phyloP scores from a whole-genome alignment of 139 green algal genomes.

The Zygnema circumcarinatum region DNA sequence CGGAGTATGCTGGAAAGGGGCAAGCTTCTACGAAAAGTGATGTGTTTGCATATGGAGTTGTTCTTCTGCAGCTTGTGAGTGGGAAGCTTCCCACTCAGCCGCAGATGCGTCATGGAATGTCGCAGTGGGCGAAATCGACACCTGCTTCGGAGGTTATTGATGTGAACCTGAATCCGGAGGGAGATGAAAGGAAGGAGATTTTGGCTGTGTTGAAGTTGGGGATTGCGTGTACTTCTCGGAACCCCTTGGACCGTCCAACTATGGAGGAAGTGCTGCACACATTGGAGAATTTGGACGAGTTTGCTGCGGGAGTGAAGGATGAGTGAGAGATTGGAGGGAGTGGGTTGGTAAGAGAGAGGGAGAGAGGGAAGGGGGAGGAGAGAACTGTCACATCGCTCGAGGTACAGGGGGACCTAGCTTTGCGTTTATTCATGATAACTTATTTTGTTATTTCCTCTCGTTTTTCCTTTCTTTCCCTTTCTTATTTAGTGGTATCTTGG shows the following conservation, averaged over 20 bases:
- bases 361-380: too few species aligned
- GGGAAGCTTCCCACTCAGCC: slow-evolving; percentile 5
- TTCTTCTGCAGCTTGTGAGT: slow-evolving; percentile 39
- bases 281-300: too few species aligned
- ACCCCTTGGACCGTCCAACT: background rate
- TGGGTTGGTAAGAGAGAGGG: too few species aligned
- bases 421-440: too few species aligned
- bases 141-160: background rate
- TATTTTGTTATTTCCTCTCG: too few species aligned
- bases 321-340: too few species aligned
- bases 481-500: too few species aligned
- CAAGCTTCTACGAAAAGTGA: slow-evolving; percentile 14
- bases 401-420: too few species aligned
- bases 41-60: slow-evolving; percentile 21
- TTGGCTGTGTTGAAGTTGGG: slow-evolving; percentile 28
- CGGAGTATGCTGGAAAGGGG: slow-evolving; percentile 20
- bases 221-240: slow-evolving; percentile 15
- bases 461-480: too few species aligned
- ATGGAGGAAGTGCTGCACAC: slow-evolving; percentile 32
- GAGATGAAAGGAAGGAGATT: slow-evolving; percentile 14
- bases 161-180: slow-evolving; percentile 3
- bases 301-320: too few species aligned
- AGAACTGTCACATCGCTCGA: too few species aligned
- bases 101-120: slow-evolving; percentile 11
- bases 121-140: slow-evolving; percentile 6